These are phyloP conservation scores for Oryza coarctata DNA, from an alignment of 176 grass and related monocot genomes.

Conservation along the genomic window DNA sequence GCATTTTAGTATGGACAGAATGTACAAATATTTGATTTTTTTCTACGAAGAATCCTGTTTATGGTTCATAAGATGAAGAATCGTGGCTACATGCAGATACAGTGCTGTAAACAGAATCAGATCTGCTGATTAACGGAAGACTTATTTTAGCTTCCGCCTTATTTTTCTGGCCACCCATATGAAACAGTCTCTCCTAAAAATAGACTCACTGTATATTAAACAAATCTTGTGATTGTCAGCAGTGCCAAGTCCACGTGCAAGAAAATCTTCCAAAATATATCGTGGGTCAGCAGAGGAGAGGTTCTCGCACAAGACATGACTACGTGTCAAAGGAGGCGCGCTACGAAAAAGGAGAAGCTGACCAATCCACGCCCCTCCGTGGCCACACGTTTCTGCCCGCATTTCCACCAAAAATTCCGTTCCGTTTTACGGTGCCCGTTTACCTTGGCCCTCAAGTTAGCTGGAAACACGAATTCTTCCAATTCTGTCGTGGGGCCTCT, in stretches of 20 bases:
- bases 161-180: neutral
- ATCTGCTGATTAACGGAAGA: neutral
- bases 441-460: conserved; percentile 32
- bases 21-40: no score
- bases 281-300: neutral
- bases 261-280: neutral
- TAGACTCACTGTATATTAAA: neutral
- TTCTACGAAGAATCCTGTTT: no score
- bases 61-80: no score
- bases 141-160: no score
- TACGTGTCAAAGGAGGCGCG: neutral
- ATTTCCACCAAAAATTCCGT: conserved; percentile 24
- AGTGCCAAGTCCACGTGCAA: neutral
- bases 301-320: neutral
- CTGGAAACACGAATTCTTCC: neutral
- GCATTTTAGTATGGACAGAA: no score
- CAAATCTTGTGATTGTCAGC: neutral
- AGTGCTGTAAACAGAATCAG: neutral
- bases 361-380: conserved; percentile 2
- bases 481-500: neutral
- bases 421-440: neutral
- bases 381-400: neutral
- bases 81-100: neutral
- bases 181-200: neutral
- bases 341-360: neutral